Conservation (phyloP, 257 asterid species). For the Solanum phureja region DNA sequence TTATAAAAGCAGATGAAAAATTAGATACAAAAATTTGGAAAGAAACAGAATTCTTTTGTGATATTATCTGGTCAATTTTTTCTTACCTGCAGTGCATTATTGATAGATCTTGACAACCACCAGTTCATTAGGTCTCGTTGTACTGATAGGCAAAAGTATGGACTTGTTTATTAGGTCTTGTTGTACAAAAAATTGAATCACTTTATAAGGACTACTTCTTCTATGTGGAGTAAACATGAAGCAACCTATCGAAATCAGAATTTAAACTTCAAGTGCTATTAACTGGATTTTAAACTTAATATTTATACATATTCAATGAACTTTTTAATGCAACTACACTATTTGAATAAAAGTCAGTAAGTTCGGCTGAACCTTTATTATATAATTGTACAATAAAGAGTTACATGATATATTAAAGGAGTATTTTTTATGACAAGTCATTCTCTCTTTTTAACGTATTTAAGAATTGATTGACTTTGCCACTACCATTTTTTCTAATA, state of each 20-base stretch:
- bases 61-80: not conserved
- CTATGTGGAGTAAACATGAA: not conserved
- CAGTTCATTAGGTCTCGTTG: conserved; percentile 78
- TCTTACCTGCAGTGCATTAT: conserved; percentile 53
- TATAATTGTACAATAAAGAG: no score
- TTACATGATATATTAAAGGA: no score
- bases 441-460: not conserved
- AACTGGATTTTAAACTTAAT: no score
- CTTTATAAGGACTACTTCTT: not conserved
- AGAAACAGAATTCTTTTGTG: not conserved
- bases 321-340: not conserved
- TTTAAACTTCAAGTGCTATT: not conserved
- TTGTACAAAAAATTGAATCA: not conserved
- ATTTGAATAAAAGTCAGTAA: no score
- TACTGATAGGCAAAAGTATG: not conserved
- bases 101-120: conserved; percentile 90
- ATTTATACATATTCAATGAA: no score
- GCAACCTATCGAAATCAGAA: not conserved
- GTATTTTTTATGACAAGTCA: not conserved
- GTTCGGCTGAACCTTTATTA: not conserved
- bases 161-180: not conserved
- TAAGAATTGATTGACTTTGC: not conserved
- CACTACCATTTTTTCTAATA: not conserved
- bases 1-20: not conserved
- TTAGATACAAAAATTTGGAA: not conserved